These are phyloP conservation scores for Solioccasus polychromus DNA, from an alignment of 768 basidiomycete species.

Conservation along the genomic window DNA sequence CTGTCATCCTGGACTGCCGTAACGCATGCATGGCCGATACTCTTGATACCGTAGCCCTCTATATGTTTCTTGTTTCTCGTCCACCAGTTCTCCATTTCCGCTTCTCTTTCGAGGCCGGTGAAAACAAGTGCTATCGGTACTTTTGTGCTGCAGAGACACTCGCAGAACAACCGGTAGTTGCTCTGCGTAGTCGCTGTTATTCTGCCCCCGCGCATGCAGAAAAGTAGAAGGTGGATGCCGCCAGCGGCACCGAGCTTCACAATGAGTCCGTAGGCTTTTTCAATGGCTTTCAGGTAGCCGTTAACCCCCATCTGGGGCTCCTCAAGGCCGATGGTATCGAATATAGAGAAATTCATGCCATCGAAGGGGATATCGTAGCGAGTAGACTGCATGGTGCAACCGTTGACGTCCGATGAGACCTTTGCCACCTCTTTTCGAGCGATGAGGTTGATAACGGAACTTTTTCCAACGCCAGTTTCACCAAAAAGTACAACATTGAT, in stretches of 20 bases:
- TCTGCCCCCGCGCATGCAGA: constrained; percentile 38
- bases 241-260: constrained; percentile 22
- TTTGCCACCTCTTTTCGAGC: constrained; percentile 19
- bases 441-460: constrained; percentile 31
- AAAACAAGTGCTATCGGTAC: constrained; percentile 41
- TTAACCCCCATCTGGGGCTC: constrained; percentile 29
- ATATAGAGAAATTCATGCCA: constrained; percentile 21
- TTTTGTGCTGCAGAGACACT: constrained; percentile 35
- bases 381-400: constrained; percentile 36
- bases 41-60: constrained; percentile 21
- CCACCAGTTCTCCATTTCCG: constrained; percentile 36
- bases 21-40: constrained; percentile 32
- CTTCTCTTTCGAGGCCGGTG: constrained; percentile 39
- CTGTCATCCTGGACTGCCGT: constrained; percentile 26
- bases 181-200: constrained; percentile 34
- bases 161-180: constrained; percentile 40
- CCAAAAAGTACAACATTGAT: constrained; percentile 42
- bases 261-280: constrained; percentile 34
- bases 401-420: constrained; percentile 28
- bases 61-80: constrained; percentile 24
- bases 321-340: constrained; percentile 36
- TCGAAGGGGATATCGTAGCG: constrained; percentile 27
- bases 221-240: constrained; percentile 43
- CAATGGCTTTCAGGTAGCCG: constrained; percentile 27
- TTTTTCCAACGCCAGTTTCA: constrained; percentile 37